Percentiles rank a stretch among this genome's conserved stretches.
Conservation (phyloP, 2,329 filamentous ascomycete genomes). For the Fonsecaea pugnacius region DNA sequence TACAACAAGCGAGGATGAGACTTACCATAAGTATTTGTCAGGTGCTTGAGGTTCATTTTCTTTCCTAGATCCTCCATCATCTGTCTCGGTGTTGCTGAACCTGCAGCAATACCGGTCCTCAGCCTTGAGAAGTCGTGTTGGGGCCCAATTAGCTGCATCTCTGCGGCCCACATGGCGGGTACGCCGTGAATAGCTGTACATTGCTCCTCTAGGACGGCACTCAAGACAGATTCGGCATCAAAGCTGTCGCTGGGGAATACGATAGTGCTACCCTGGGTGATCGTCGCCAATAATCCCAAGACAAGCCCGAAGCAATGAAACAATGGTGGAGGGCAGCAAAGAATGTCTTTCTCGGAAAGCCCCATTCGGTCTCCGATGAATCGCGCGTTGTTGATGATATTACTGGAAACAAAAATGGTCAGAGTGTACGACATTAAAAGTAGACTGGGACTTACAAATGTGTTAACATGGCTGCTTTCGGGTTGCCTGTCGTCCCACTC, state of each 20-base stretch:
- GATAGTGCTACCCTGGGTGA: slow-evolving; percentile 76
- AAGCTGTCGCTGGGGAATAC: slow-evolving; percentile 77
- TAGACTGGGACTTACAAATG: slow-evolving; percentile 58
- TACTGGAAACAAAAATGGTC: too few relatives aligned
- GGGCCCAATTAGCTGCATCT: background rate
- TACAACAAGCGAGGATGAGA: too few relatives aligned
- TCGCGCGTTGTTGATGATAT: slow-evolving; percentile 63
- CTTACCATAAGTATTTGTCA: too few relatives aligned
- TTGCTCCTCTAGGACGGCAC: slow-evolving; percentile 67
- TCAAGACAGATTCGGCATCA: slow-evolving; percentile 67
- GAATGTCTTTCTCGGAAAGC: slow-evolving; percentile 66
- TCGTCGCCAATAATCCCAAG: slow-evolving; percentile 70
- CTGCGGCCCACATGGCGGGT: slow-evolving; percentile 73
- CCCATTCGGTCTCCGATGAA: slow-evolving; percentile 76
- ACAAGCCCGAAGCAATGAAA: slow-evolving; percentile 87
- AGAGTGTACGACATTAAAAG: too few relatives aligned
- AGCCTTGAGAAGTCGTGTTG: slow-evolving; percentile 1
- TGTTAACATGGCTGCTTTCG: slow-evolving; percentile 75
- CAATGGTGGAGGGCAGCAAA: slow-evolving; percentile 80
- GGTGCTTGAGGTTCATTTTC: too few relatives aligned
- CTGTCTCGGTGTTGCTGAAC: too few relatives aligned
- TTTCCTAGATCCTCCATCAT: too few relatives aligned
- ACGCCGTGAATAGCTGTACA: slow-evolving; percentile 80
- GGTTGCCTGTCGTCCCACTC: slow-evolving; percentile 71
- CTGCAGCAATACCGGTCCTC: too few relatives aligned